Conservation (phyloP, 140 eudicot genomes). For the Ambrosia hybrid region DNA sequence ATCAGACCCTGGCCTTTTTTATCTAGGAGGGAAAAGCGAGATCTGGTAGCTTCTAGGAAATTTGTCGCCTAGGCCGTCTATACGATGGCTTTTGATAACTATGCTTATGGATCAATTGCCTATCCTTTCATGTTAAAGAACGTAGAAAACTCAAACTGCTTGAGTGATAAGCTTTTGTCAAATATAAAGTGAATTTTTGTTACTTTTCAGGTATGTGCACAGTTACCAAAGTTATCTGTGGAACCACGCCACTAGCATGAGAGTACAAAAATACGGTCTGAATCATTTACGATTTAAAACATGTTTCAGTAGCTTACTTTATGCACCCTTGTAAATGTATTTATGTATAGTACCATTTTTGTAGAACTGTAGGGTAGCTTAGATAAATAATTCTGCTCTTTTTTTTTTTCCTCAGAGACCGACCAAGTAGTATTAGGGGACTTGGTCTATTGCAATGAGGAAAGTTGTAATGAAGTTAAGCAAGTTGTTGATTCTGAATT, state of each 20-base stretch:
- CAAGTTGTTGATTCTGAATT: slow-evolving; percentile 24
- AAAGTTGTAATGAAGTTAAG: slow-evolving; percentile 31
- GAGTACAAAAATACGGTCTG: slow-evolving; percentile 84
- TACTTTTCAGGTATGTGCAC: slow-evolving; percentile 78
- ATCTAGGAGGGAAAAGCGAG: no score
- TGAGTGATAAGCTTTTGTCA: slow-evolving; percentile 1
- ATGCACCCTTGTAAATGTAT: slow-evolving; percentile 4
- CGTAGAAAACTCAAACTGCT: not conserved
- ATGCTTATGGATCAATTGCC: no score
- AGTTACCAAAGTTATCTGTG: slow-evolving; percentile 94
- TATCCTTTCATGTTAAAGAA: no score
- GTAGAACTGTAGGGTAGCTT: not conserved
- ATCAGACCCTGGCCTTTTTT: no score
- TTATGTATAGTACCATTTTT: not conserved
- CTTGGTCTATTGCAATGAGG: slow-evolving; percentile 72
- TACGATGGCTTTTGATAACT: no score
- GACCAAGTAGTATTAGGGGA: slow-evolving; percentile 79
- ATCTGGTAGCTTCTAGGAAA: no score
- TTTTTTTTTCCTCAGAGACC: slow-evolving; percentile 39
- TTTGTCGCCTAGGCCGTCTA: no score
- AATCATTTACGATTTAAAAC: slow-evolving; percentile 7
- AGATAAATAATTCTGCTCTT: not conserved
- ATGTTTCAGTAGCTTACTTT: not conserved
- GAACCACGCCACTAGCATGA: slow-evolving; percentile 91
- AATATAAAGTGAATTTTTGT: slow-evolving; percentile 5